Evolutionary conservation across 2,329 filamentous ascomycete species (phyloP).

Genomic region (Dactylellina parvicollis): DNA sequence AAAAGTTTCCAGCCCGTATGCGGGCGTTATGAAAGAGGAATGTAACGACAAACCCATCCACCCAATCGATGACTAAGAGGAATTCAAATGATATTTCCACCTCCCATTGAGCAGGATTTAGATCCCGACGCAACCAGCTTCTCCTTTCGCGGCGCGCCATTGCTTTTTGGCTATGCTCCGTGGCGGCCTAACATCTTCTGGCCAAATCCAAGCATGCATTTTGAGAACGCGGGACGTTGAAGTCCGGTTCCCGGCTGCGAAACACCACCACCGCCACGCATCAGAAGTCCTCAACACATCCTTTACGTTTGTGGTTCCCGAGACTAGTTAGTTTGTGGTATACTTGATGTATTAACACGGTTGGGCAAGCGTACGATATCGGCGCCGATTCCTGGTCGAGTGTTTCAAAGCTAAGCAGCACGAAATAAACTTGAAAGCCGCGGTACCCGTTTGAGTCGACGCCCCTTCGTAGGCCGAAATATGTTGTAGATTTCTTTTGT

Average conservation of each 20-base stretch:
- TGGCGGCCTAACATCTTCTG: slow-evolving; percentile 22
- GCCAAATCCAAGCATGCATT: slow-evolving; percentile 4
- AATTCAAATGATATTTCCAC: slow-evolving; percentile 30
- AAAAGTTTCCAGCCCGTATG: background rate
- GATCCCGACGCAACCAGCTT: slow-evolving; percentile 20
- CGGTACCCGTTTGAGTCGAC: too few relatives aligned
- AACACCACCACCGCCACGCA: too few relatives aligned
- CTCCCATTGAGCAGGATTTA: slow-evolving; percentile 15
- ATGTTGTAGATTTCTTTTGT: too few relatives aligned
- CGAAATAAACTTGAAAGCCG: too few relatives aligned
- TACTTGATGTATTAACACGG: too few relatives aligned
- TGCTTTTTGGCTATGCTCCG: slow-evolving; percentile 17
- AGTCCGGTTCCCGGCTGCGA: slow-evolving; percentile 4
- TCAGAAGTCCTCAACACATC: too few relatives aligned
- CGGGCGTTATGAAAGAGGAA: slow-evolving; percentile 43
- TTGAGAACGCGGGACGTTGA: background rate
- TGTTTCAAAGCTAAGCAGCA: too few relatives aligned
- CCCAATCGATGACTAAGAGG: slow-evolving; percentile 49
- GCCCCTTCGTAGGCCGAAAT: too few relatives aligned
- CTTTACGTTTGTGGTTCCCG: too few relatives aligned
- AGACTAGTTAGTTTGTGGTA: too few relatives aligned
- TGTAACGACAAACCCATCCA: slow-evolving; percentile 44
- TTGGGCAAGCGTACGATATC: too few relatives aligned
- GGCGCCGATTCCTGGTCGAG: too few relatives aligned
- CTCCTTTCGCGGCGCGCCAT: slow-evolving; percentile 15